These are phyloP conservation scores for Cardamine resedifolia DNA, from an alignment of 345 rosid genomes.

Conservation along the genomic window DNA sequence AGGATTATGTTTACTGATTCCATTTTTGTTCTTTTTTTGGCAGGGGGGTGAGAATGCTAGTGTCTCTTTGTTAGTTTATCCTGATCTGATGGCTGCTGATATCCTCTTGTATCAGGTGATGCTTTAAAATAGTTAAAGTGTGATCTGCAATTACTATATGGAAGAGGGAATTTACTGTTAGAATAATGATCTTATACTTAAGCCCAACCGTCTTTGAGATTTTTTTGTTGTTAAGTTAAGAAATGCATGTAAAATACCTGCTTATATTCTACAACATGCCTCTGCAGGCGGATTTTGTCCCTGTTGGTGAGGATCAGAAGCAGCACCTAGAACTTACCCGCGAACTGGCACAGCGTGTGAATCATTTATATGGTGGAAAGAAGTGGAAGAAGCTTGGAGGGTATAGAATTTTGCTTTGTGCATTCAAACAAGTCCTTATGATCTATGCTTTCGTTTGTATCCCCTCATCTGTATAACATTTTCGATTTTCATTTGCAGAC, in stretches of 20 bases:
- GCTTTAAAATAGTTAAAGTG: slow-evolving; percentile 12
- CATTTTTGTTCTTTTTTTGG: slow-evolving; percentile 19
- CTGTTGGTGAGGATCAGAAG: slow-evolving; percentile 98
- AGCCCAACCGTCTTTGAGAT: not conserved
- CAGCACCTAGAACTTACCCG: slow-evolving; percentile 92
- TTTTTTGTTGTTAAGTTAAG: not conserved
- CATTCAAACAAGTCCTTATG: slow-evolving; percentile 5
- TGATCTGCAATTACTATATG: not conserved
- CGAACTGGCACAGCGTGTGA: slow-evolving; percentile 81
- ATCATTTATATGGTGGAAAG: slow-evolving; percentile 83
- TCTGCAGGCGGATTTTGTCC: slow-evolving; percentile 88
- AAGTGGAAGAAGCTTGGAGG: slow-evolving; percentile 98
- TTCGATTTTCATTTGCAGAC: slow-evolving; percentile 46
- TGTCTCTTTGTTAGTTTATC: slow-evolving; percentile 79
- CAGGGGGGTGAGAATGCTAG: slow-evolving; percentile 90
- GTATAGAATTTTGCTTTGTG: slow-evolving; percentile 40
- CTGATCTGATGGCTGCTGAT: slow-evolving; percentile 89
- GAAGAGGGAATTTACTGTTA: not conserved
- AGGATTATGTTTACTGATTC: slow-evolving; percentile 9
- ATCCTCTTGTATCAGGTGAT: slow-evolving; percentile 88
- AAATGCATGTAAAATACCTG: slow-evolving; percentile 22
- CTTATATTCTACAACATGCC: slow-evolving; percentile 50
- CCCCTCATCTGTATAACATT: slow-evolving; percentile 5
- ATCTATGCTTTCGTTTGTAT: not conserved
- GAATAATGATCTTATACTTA: not conserved